phyloP scores from a whole-genome alignment of 2,329 filamentous ascomycete species.

The Graphilbum ipis-grandicollis region DNA sequence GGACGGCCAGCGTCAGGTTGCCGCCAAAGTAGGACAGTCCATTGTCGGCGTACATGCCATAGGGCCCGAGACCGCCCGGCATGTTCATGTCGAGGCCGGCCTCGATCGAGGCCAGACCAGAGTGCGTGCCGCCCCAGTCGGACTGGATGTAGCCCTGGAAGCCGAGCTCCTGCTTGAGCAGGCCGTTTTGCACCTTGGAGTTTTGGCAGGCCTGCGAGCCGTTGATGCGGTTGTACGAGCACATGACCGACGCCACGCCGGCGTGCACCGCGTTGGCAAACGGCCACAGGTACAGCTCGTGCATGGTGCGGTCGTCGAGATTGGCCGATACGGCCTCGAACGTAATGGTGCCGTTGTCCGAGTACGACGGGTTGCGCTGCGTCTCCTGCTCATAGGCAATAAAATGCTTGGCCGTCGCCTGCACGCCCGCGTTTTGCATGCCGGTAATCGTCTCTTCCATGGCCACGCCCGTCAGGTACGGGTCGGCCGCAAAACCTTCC shows the following conservation, averaged over 20 bases:
- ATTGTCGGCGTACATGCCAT: constrained; percentile 35
- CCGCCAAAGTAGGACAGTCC: constrained; percentile 47
- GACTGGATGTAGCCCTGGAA: constrained; percentile 36
- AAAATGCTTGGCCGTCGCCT: constrained; percentile 69
- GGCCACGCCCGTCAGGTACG: constrained; percentile 51
- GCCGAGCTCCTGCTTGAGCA: constrained; percentile 57
- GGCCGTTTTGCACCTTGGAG: constrained; percentile 36
- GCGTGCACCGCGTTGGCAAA: constrained; percentile 52
- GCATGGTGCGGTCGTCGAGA: constrained; percentile 46
- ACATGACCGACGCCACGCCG: constrained; percentile 52
- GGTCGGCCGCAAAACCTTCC: constrained; percentile 59
- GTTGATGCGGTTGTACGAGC: constrained; percentile 57
- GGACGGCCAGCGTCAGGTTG: constrained; percentile 54
- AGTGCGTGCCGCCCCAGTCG: constrained; percentile 16
- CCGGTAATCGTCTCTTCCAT: constrained; percentile 60
- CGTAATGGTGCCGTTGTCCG: constrained; percentile 30
- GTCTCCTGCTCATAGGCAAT: constrained; percentile 59
- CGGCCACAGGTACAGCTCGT: constrained; percentile 51
- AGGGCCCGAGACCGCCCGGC: constrained; percentile 41
- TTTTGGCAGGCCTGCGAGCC: constrained; percentile 52
- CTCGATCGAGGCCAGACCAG: constrained; percentile 39
- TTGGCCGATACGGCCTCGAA: constrained; percentile 14
- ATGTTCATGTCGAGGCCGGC: constrained; percentile 53
- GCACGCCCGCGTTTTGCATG: constrained; percentile 65
- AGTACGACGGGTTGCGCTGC: constrained; percentile 37